These are phyloP conservation scores for Tetrapisispora phaffii DNA, from an alignment of 805 yeast species.

Conservation along the genomic window DNA sequence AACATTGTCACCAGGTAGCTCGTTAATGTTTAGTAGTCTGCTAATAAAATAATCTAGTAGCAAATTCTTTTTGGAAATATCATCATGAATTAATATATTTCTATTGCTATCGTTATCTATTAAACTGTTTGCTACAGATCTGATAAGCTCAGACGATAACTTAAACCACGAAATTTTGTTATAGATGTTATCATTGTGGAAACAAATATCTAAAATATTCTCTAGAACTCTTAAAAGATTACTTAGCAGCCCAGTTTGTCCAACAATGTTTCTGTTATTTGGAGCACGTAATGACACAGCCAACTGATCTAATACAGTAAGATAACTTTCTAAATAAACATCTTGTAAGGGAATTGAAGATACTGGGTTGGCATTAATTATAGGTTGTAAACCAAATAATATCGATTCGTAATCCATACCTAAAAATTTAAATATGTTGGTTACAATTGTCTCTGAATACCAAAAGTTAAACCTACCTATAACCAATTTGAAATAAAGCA, in stretches of 20 bases:
- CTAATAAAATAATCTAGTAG: slow-evolving; percentile 15
- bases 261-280: slow-evolving; percentile 22
- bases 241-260: slow-evolving; percentile 21
- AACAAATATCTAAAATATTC: slow-evolving; percentile 8
- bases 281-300: slow-evolving; percentile 26
- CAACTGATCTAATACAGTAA: slow-evolving; percentile 22
- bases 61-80: slow-evolving; percentile 5
- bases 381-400: slow-evolving; percentile 24
- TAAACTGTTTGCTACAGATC: slow-evolving; percentile 27
- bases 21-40: slow-evolving; percentile 9
- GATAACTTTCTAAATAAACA: slow-evolving; percentile 12
- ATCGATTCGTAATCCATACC: slow-evolving; percentile 31
- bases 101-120: slow-evolving; percentile 27
- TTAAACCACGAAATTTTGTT: slow-evolving; percentile 8
- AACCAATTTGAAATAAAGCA: too few species aligned
- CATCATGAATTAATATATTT: slow-evolving; percentile 8
- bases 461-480: too few species aligned
- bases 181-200: slow-evolving; percentile 4
- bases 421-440: too few species aligned
- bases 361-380: slow-evolving; percentile 14
- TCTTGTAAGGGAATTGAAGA: slow-evolving; percentile 15
- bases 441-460: too few species aligned
- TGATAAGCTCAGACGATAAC: slow-evolving; percentile 22
- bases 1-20: neutral
- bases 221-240: slow-evolving; percentile 14